Conservation (phyloP, 148 eudicot genomes). For the Rhododendron simsii region DNA sequence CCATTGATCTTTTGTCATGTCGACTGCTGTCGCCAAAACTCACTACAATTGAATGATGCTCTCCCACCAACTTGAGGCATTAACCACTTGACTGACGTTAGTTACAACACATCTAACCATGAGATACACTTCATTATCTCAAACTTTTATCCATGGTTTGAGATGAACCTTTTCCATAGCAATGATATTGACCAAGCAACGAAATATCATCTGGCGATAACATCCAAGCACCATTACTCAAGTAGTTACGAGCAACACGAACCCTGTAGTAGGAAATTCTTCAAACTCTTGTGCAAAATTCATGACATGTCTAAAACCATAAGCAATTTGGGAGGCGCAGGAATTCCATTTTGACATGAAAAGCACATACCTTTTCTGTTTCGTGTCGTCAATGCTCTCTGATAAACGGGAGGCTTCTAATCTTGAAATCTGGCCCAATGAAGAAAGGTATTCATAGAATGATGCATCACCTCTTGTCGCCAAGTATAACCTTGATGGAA, state of each 20-base stretch:
- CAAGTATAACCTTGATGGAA: constrained; percentile 53
- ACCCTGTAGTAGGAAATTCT: constrained; percentile 34
- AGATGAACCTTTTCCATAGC: constrained; percentile 29
- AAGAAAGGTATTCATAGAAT: constrained; percentile 15
- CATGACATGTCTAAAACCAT: not conserved
- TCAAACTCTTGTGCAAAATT: constrained; percentile 8
- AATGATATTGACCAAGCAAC: constrained; percentile 38
- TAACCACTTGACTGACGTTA: not conserved
- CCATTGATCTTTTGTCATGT: not conserved
- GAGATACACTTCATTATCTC: constrained; percentile 4
- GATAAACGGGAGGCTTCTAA: constrained; percentile 66
- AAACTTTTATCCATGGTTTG: constrained; percentile 12
- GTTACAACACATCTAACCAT: not conserved
- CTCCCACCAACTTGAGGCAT: not conserved
- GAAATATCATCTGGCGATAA: constrained; percentile 61
- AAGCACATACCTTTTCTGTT: constrained; percentile 51
- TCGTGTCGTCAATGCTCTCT: constrained; percentile 36
- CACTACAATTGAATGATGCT: not conserved
- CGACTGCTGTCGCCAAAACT: not conserved
- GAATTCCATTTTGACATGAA: not conserved
- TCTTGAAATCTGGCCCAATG: constrained; percentile 68
- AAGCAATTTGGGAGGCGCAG: not conserved
- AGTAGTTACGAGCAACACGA: constrained; percentile 57
- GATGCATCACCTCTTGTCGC: constrained; percentile 17
- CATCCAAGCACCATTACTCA: constrained; percentile 51